Base-by-base conservation (phyloP, 345 rosid genomes). In the Trapa bicornis region DNA sequence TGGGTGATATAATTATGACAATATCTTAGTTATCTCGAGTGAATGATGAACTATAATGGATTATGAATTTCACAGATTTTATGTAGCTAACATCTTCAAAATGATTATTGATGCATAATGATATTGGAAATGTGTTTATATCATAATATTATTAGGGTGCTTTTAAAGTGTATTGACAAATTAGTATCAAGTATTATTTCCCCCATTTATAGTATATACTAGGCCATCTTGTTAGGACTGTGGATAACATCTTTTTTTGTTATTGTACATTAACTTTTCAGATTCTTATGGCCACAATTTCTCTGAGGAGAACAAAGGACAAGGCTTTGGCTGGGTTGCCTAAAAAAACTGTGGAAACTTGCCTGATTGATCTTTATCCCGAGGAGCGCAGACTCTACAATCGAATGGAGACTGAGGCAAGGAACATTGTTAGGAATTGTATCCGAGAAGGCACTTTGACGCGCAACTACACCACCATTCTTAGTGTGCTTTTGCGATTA, bases 261-360 rank as follows among this genome's bases (percentile, higher is more conserved):
- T 57, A 0, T 41, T 3, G 29, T 22, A 57, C 22, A 10, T 57
- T 4, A 12, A 6, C 13, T 22, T 43, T 17, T n/a, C 69, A 92
- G 97, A 82, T 79, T 69, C 71, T 86, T 41, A 84, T 89, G 96
- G 86, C 84, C 53, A 76, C 91, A 32, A 80, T 88, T 68, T 89
- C 97, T 47, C 78, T 92, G 72, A 79, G 96, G 76, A 88, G 98
- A 82, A 89, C 88, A 73, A 92, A 92, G 75, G 91, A 87, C 38
- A 84, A 74, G 78, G 81, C 76, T 74, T 76, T 78, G 72, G 71
- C 87, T 73, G 88, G 85, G 69, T 81, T 92, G 81, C 96, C 93
- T n/a, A 66, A 84, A 22, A 89, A 87, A 87, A 85, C 78, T 42
- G 67, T 88, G 37, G 96, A 86, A 76, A 92, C 83, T 37, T 76